Evolutionary conservation across 208 protist genomes (phyloP).

Genomic region (Vickermania ingenoplastis): DNA sequence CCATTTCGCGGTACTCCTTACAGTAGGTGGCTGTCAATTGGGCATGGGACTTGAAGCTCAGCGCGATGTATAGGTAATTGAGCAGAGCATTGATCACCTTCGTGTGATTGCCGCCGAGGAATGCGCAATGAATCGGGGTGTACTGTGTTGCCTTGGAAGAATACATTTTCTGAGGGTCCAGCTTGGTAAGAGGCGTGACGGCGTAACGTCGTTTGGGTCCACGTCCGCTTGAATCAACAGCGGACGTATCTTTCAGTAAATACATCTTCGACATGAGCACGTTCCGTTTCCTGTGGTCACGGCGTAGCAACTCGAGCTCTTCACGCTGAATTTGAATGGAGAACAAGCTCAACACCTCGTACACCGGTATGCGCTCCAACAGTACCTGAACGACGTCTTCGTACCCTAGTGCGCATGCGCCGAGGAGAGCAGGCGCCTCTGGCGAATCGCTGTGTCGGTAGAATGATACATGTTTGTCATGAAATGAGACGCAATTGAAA

Average conservation of each 20-base stretch:
- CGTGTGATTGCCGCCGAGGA: slow-evolving; percentile 41
- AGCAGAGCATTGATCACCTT: slow-evolving; percentile 24
- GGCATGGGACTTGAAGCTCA: slow-evolving; percentile 8
- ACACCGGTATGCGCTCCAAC: slow-evolving; percentile 49
- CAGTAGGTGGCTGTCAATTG: not conserved
- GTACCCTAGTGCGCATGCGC: slow-evolving; percentile 59
- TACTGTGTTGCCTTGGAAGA: slow-evolving; percentile 33
- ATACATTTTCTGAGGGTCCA: slow-evolving; percentile 23
- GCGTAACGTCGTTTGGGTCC: not conserved
- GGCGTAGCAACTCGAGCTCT: slow-evolving; percentile 8
- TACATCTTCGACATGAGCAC: not conserved
- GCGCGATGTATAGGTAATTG: slow-evolving; percentile 26
- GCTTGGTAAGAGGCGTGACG: not conserved
- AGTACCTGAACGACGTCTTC: slow-evolving; percentile 51
- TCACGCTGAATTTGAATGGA: slow-evolving; percentile 11
- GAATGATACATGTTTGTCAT: slow-evolving; percentile 37
- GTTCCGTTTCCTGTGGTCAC: slow-evolving; percentile 11
- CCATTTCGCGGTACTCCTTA: not conserved
- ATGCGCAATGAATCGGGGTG: slow-evolving; percentile 54
- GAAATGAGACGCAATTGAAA: slow-evolving; percentile 45
- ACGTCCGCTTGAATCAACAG: not conserved
- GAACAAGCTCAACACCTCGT: slow-evolving; percentile 57
- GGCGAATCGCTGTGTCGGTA: slow-evolving; percentile 14
- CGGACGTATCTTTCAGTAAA: not conserved
- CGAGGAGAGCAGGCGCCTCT: slow-evolving; percentile 49